A percentile compares a stretch with the other conserved stretches of the same genome.
Evolutionary conservation across 768 basidiomycete species (phyloP).

Genomic region (Collybia nuda): DNA sequence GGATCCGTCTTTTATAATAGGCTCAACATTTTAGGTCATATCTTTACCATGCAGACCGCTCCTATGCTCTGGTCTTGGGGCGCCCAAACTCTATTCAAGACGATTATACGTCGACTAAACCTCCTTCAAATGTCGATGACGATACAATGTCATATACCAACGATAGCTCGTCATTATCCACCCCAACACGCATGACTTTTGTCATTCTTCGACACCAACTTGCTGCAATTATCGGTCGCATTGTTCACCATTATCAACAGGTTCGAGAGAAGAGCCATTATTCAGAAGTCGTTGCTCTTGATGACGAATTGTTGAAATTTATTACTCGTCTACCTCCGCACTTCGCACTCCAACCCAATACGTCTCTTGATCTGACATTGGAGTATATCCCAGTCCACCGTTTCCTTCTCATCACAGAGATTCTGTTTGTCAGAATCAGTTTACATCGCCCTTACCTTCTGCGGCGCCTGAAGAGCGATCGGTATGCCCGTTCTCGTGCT

Average conservation of each 20-base stretch:
- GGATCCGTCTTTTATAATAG: neutral
- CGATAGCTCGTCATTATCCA: slow-evolving; percentile 57
- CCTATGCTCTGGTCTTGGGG: slow-evolving; percentile 89
- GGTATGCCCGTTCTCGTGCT: slow-evolving; percentile 74
- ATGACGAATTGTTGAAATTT: slow-evolving; percentile 81
- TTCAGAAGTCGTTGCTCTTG: slow-evolving; percentile 76
- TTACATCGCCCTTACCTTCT: slow-evolving; percentile 88
- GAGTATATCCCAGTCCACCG: slow-evolving; percentile 79
- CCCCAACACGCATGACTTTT: slow-evolving; percentile 84
- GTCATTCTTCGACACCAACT: slow-evolving; percentile 84
- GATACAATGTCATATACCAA: slow-evolving; percentile 44
- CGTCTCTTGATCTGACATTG: slow-evolving; percentile 64
- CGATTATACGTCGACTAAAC: slow-evolving; percentile 80
- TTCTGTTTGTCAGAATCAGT: slow-evolving; percentile 82
- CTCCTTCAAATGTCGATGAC: slow-evolving; percentile 73
- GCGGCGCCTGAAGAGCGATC: slow-evolving; percentile 74
- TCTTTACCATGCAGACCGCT: slow-evolving; percentile 91
- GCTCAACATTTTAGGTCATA: slow-evolving; percentile 60
- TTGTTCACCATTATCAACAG: slow-evolving; percentile 93
- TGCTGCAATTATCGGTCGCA: slow-evolving; percentile 82
- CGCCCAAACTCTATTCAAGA: slow-evolving; percentile 89
- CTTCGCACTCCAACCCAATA: slow-evolving; percentile 76
- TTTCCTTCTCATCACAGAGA: slow-evolving; percentile 87
- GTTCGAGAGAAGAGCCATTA: slow-evolving; percentile 78
- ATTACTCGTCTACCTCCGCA: slow-evolving; percentile 77